Conservation (phyloP, 371 early-diverging fungal species). For the Rhizopus arrhizus region DNA sequence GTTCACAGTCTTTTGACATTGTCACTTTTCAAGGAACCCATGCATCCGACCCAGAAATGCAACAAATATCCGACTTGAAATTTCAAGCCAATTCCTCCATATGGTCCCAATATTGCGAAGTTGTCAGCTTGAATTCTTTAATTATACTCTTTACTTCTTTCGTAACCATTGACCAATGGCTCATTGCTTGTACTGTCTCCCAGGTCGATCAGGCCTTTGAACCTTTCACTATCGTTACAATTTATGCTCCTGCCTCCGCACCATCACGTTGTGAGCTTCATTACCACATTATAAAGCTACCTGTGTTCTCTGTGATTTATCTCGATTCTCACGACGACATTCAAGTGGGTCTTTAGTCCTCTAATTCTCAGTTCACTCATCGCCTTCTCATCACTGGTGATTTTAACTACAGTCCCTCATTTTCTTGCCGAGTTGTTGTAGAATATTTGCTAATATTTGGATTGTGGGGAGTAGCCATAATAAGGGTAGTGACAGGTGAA, state of each 20-base stretch:
- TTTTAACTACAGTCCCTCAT: too few relatives aligned
- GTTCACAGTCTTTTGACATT: slow-evolving; percentile 6
- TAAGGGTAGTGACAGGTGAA: too few relatives aligned
- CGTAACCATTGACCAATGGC: not conserved
- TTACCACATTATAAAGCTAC: too few relatives aligned
- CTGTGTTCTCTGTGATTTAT: too few relatives aligned
- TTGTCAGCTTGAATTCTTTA: not conserved
- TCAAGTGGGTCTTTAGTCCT: too few relatives aligned
- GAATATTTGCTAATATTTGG: too few relatives aligned
- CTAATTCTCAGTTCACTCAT: too few relatives aligned
- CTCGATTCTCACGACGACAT: too few relatives aligned
- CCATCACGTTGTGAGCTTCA: too few relatives aligned
- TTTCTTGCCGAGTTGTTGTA: too few relatives aligned
- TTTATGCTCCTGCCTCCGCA: slow-evolving; percentile 1
- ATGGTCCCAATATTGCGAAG: slow-evolving; percentile 11
- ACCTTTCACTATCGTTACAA: not conserved
- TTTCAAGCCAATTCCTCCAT: slow-evolving; percentile 7
- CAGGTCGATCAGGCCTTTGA: not conserved
- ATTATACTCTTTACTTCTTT: not conserved
- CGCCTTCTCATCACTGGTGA: too few relatives aligned
- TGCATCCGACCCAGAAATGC: not conserved
- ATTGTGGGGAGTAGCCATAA: too few relatives aligned
- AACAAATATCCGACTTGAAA: not conserved
- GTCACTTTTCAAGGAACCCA: slow-evolving; percentile 14
- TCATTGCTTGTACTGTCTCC: not conserved